Evolutionary conservation across 768 basidiomycete genomes (phyloP).

Genomic region (Ramaria sp.): DNA sequence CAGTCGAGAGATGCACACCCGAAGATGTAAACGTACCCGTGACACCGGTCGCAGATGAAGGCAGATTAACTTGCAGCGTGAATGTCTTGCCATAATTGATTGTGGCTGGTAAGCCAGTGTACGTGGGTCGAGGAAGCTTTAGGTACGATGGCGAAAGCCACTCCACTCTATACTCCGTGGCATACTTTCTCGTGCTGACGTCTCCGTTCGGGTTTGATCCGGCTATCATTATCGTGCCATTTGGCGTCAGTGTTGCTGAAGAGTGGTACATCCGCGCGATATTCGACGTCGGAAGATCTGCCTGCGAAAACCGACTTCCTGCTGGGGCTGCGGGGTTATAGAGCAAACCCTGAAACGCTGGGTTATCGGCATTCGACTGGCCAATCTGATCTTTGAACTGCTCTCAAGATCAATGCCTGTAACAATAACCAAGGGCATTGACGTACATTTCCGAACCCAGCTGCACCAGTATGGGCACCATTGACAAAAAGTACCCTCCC

Average conservation of each 20-base stretch:
- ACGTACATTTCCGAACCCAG: slow-evolving; percentile 24
- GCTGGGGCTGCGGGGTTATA: slow-evolving; percentile 23
- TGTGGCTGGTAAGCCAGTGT: slow-evolving; percentile 21
- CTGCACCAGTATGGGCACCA: slow-evolving; percentile 32
- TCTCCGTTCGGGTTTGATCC: slow-evolving; percentile 37
- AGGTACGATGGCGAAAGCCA: slow-evolving; percentile 34
- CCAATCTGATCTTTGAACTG: slow-evolving; percentile 22
- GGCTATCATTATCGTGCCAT: slow-evolving; percentile 26
- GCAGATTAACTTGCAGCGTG: background rate
- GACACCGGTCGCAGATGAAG: background rate
- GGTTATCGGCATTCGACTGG: slow-evolving; percentile 30
- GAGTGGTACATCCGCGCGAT: slow-evolving; percentile 32
- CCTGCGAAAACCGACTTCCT: slow-evolving; percentile 26
- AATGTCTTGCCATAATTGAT: slow-evolving; percentile 3
- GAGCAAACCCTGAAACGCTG: slow-evolving; percentile 15
- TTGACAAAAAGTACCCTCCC: slow-evolving; percentile 33
- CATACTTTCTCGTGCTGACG: slow-evolving; percentile 9
- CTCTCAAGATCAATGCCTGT: slow-evolving; percentile 12
- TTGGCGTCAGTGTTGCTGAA: slow-evolving; percentile 21
- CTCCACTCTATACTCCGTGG: slow-evolving; percentile 28
- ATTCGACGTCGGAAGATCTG: slow-evolving; percentile 18
- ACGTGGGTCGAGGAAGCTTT: slow-evolving; percentile 23
- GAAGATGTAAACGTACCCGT: background rate
- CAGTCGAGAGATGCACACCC: no score
- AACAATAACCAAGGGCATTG: background rate